A percentile compares a stretch with the other conserved stretches of the same genome.
Evolutionary conservation across 139 green algal genomes (phyloP).

Genomic region (Yamagishiella unicocca): DNA sequence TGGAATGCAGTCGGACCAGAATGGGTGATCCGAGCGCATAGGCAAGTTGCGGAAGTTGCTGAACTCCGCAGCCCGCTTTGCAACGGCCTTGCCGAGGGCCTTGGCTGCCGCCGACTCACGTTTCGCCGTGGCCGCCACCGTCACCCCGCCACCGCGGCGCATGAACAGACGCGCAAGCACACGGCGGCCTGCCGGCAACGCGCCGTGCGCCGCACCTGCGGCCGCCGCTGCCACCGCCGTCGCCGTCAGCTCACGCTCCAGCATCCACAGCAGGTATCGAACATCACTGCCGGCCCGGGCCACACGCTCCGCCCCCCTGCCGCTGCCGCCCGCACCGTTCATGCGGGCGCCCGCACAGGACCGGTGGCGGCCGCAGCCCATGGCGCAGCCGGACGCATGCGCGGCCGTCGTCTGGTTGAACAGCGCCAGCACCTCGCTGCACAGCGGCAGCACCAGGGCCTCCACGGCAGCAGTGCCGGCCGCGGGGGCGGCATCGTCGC

Average conservation of each 20-base stretch:
- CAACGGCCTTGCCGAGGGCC: not conserved
- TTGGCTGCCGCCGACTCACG: not conserved
- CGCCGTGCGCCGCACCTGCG: not conserved
- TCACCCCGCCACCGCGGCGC: not conserved
- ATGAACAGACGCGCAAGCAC: not conserved
- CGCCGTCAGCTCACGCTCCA: not conserved
- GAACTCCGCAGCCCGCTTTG: not conserved
- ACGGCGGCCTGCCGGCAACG: too few species aligned
- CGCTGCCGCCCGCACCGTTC: not conserved
- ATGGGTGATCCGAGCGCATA: conserved; percentile 11
- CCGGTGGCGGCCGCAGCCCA: not conserved
- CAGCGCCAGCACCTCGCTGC: not conserved
- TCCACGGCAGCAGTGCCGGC: not conserved
- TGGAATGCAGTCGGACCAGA: not conserved
- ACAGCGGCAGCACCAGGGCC: not conserved
- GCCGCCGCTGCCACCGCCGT: not conserved
- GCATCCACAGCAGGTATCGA: conserved; percentile 12
- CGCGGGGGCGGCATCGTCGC: not conserved
- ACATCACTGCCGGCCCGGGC: not conserved
- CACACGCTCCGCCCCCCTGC: not conserved
- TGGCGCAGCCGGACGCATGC: not conserved
- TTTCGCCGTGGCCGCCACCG: not conserved
- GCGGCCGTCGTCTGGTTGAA: not conserved
- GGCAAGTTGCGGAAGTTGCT: not conserved
- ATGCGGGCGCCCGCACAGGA: not conserved